phyloP scores from a whole-genome alignment of 257 asterid species.

The Petunia secreta region DNA sequence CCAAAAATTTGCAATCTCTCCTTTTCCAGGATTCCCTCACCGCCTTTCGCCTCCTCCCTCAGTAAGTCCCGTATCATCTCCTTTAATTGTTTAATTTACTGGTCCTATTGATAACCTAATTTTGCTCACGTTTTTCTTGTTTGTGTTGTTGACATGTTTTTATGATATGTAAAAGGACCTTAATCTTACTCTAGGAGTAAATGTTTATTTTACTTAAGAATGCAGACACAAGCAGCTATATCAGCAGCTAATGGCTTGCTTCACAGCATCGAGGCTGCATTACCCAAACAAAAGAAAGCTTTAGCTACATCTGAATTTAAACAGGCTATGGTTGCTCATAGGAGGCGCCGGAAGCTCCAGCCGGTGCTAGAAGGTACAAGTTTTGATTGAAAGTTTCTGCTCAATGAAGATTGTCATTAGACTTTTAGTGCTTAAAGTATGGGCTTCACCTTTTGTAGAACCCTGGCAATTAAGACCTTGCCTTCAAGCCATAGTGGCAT shows the following conservation, averaged over 20 bases:
- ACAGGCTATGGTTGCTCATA: constrained; percentile 69
- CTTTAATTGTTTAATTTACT: not conserved
- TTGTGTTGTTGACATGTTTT: not conserved
- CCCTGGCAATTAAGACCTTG: not conserved
- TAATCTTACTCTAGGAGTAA: not conserved
- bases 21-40: constrained; percentile 66
- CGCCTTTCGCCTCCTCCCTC: constrained; percentile 78
- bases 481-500: not conserved
- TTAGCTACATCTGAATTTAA: constrained; percentile 64
- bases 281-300: constrained; percentile 76
- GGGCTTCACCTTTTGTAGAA: not conserved
- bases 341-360: constrained; percentile 62
- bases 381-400: constrained; percentile 12
- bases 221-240: constrained; percentile 58
- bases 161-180: constrained; percentile 2
- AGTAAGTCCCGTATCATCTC: constrained; percentile 39
- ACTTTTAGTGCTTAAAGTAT: not conserved
- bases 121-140: not conserved
- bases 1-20: constrained; percentile 66
- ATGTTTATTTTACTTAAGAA: constrained; percentile 43
- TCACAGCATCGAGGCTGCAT: constrained; percentile 70
- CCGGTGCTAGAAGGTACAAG: constrained; percentile 51
- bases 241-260: constrained; percentile 67
- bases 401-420: not conserved
- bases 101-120: not conserved